A percentile compares a stretch with the other conserved stretches of the same genome.
These are phyloP conservation scores for Trichophaea hybrida DNA, from an alignment of 2,329 filamentous ascomycete genomes.

Conservation along the genomic window DNA sequence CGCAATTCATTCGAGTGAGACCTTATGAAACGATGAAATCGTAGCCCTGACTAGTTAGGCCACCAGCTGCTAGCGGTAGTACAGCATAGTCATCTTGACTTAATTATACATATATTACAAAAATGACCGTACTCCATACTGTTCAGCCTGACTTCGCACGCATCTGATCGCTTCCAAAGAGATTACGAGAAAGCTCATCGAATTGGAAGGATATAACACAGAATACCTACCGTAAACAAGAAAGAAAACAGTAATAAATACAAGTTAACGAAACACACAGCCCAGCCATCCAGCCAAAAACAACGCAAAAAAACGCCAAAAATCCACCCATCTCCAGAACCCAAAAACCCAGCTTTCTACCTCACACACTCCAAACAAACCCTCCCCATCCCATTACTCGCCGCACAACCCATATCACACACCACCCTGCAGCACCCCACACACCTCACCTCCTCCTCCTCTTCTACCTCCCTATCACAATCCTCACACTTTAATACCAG, in stretches of 20 bases:
- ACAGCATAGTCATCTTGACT: no score
- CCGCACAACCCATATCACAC: slow-evolving; percentile 17
- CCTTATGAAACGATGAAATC: no score
- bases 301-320: not conserved
- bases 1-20: no score
- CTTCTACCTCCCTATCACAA: slow-evolving; percentile 18
- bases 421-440: slow-evolving; percentile 14
- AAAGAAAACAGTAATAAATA: not conserved
- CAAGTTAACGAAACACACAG: not conserved
- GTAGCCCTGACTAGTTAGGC: no score
- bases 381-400: slow-evolving; percentile 10
- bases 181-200: no score
- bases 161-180: no score
- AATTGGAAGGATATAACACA: not conserved
- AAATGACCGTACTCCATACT: no score
- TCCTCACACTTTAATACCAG: slow-evolving; percentile 13
- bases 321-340: not conserved
- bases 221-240: slow-evolving; percentile 3
- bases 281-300: no score
- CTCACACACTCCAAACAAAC: slow-evolving; percentile 20
- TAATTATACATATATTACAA: no score
- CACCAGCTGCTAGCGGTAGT: no score
- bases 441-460: slow-evolving; percentile 13
- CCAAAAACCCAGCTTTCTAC: not conserved
- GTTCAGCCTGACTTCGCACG: no score